Evolutionary conservation across 352 stramenopile genomes (phyloP), one percentile per base, ranked within the genome.

Genomic region (Phytophthora pinifolia): DNA sequence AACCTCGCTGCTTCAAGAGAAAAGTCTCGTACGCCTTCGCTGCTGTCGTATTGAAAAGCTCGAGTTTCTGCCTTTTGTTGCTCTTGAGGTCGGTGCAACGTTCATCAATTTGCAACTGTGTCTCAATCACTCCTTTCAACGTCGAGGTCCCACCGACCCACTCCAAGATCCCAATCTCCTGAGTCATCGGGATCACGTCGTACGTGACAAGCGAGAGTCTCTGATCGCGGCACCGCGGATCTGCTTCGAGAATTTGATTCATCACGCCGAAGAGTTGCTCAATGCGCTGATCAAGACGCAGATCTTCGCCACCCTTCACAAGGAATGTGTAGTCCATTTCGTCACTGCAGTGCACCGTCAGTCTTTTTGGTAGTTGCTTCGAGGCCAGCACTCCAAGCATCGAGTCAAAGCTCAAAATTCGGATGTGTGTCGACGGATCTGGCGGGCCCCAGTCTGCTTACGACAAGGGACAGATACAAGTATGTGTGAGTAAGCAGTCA

Each of bases 241-340:
- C 65, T 32, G 70, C 65, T 18, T 74, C 53, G 12, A 97, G 71
- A 42, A 96, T 85, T 42, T 87, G 73, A 56, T 97, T 97, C 84
- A 98, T 97, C 18, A 96, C 77, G 17, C 81, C 80, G 67, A 97
- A 98, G 4, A 98, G 64, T 53, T 97, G 88, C 54, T 97, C 85
- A 45, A 98, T 96, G 44, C 91, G 83, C 54, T 97, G 81, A 61
- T 98, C 91, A 46, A 96, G 74, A 6, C 91, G 83, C 47, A 97
- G 60, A 44, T 98, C 91, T 68, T 98, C 91, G 2, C 89, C 91
- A 20, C 88, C 89, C 57, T 97, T 97, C 2, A 97, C 83, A 7
- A 95, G 69, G 37, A 93, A 96, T 4, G 82, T 89, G 57, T 94
- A 88, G 42, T 90, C 76, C 31, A 73, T 76, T 42, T 92, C 83